phyloP scores from a whole-genome alignment of 371 early-diverging fungal genomes.

The Racocetra persica region DNA sequence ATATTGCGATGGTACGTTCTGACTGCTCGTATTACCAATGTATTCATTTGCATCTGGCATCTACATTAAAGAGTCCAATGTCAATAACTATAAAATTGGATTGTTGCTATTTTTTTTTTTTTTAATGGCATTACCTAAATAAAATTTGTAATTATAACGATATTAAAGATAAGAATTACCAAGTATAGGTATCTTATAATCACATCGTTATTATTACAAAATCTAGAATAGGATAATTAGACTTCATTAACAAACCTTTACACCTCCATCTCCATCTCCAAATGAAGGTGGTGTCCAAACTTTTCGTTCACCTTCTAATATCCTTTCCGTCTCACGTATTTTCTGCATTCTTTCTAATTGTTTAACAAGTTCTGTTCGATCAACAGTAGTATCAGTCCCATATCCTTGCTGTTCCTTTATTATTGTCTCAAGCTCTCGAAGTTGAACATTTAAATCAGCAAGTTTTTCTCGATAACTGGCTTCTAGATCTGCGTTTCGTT shows the following conservation, averaged over 20 bases:
- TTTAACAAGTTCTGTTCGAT: constrained; percentile 42
- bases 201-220: not conserved
- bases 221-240: not conserved
- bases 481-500: constrained; percentile 71
- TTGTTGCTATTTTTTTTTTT: no score
- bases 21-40: not conserved
- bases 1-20: not conserved
- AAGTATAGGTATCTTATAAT: not conserved
- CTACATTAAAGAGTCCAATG: not conserved
- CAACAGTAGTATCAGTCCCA: constrained; percentile 37
- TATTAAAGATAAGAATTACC: no score
- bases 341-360: constrained; percentile 43
- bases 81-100: not conserved
- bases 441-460: constrained; percentile 71
- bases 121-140: no score
- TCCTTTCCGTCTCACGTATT: constrained; percentile 32
- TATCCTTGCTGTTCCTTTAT: constrained; percentile 63
- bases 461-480: constrained; percentile 72
- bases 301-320: constrained; percentile 31
- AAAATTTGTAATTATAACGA: no score
- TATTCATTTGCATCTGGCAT: constrained; percentile 31
- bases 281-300: constrained; percentile 40
- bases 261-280: constrained; percentile 6
- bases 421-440: constrained; percentile 45
- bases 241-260: constrained; percentile 11